These are phyloP conservation scores for Penicillium nordicum DNA, from an alignment of 2,329 filamentous ascomycete species.

Conservation along the genomic window DNA sequence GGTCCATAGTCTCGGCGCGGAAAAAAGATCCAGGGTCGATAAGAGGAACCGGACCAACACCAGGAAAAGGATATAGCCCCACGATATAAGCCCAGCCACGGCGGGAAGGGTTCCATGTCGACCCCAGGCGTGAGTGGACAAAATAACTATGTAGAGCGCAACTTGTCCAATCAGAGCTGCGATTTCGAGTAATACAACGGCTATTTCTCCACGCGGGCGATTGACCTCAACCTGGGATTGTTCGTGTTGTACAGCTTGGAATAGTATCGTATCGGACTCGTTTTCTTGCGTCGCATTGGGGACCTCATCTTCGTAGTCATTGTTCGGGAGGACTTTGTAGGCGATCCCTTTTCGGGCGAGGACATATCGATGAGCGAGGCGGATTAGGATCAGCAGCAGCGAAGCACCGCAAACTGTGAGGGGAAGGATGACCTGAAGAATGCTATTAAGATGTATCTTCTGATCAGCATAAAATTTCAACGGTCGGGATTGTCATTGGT, in stretches of 20 bases:
- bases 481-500: not conserved
- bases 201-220: constrained; percentile 68
- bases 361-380: constrained; percentile 54
- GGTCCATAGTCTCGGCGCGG: constrained; percentile 81
- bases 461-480: constrained; percentile 13
- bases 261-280: constrained; percentile 55
- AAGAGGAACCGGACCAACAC: constrained; percentile 67
- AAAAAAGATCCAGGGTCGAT: constrained; percentile 57
- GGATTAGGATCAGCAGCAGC: constrained; percentile 60
- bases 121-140: constrained; percentile 60
- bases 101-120: constrained; percentile 58
- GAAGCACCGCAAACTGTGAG: constrained; percentile 68
- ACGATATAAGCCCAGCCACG: constrained; percentile 66
- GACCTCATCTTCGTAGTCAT: constrained; percentile 40
- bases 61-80: constrained; percentile 76
- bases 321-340: constrained; percentile 51
- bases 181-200: constrained; percentile 70
- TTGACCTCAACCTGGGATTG: constrained; percentile 61
- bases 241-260: constrained; percentile 50
- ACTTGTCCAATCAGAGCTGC: constrained; percentile 70
- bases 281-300: constrained; percentile 56
- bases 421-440: constrained; percentile 76
- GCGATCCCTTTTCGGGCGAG: constrained; percentile 53
- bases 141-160: constrained; percentile 62
- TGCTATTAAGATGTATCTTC: constrained; percentile 49